A percentile compares a stretch with the other conserved stretches of the same genome.
Evolutionary conservation across 108 stramenopile genomes (phyloP).

Genomic region (Seminavis robusta): DNA sequence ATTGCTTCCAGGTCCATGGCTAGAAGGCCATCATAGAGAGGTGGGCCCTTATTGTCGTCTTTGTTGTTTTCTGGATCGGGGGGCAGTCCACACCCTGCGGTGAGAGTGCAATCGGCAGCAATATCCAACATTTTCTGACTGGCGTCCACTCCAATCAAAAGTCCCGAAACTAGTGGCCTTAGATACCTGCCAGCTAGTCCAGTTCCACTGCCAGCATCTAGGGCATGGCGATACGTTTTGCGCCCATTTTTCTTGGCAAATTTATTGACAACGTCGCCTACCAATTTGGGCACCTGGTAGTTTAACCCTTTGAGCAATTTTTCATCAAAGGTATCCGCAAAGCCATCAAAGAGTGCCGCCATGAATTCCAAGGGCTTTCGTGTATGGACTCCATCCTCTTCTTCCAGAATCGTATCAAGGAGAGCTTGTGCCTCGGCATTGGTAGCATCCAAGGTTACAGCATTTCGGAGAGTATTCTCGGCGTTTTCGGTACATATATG

Average conservation of each 20-base stretch:
- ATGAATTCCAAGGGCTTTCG: constrained; percentile 73
- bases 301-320: constrained; percentile 45
- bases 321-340: constrained; percentile 75
- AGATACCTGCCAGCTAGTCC: constrained; percentile 68
- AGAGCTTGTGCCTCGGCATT: constrained; percentile 39
- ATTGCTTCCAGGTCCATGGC: constrained; percentile 66
- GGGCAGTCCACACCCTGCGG: constrained; percentile 38
- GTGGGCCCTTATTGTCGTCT: constrained; percentile 14
- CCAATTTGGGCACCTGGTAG: constrained; percentile 56
- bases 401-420: constrained; percentile 35
- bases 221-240: constrained; percentile 22
- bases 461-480: constrained; percentile 58
- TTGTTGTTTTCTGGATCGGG: neutral
- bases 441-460: constrained; percentile 52
- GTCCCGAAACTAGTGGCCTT: constrained; percentile 35
- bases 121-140: constrained; percentile 65
- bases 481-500: constrained; percentile 51
- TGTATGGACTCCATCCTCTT: constrained; percentile 24
- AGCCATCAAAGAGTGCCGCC: constrained; percentile 70
- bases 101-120: constrained; percentile 48
- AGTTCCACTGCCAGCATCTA: constrained; percentile 81
- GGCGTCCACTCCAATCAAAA: constrained; percentile 65
- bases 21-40: constrained; percentile 55
- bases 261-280: constrained; percentile 42
- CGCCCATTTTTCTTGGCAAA: constrained; percentile 1